Percentiles rank a stretch among this genome's conserved stretches.
These are phyloP conservation scores for Flaveria sonorensis DNA, from an alignment of 129 eudicot genomes.

Conservation along the genomic window DNA sequence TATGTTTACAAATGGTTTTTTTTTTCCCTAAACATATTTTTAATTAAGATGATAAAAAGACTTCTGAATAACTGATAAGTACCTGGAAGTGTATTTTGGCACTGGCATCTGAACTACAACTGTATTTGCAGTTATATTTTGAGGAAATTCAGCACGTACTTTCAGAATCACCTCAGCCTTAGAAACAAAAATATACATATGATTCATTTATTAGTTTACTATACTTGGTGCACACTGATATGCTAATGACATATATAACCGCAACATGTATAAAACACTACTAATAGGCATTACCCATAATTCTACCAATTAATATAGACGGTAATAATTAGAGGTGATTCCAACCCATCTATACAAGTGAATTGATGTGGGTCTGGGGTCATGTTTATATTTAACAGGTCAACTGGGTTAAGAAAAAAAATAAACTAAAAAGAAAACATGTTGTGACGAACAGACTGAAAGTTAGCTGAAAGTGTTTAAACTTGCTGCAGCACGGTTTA, in stretches of 20 bases:
- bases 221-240: neutral
- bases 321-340: conserved; percentile 7
- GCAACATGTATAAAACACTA: conserved; percentile 18
- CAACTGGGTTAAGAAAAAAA: neutral
- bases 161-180: conserved; percentile 87
- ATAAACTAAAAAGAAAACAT: neutral
- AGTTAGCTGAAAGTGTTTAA: neutral
- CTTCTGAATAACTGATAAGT: conserved; percentile 13
- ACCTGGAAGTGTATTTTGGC: conserved; percentile 86
- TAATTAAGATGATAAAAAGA: neutral
- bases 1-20: neutral
- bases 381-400: conserved; percentile 3
- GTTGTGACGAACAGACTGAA: neutral
- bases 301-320: conserved; percentile 17
- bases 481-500: neutral
- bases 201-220: conserved; percentile 13
- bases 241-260: conserved; percentile 14
- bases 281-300: conserved; percentile 9
- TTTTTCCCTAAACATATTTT: neutral
- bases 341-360: neutral
- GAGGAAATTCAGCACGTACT: conserved; percentile 78
- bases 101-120: conserved; percentile 85
- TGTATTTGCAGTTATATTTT: conserved; percentile 82
- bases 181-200: conserved; percentile 11
- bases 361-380: neutral